Evolutionary conservation across 1,284 basidiomycete species (phyloP).

Genomic region (Naganishia sp.): DNA sequence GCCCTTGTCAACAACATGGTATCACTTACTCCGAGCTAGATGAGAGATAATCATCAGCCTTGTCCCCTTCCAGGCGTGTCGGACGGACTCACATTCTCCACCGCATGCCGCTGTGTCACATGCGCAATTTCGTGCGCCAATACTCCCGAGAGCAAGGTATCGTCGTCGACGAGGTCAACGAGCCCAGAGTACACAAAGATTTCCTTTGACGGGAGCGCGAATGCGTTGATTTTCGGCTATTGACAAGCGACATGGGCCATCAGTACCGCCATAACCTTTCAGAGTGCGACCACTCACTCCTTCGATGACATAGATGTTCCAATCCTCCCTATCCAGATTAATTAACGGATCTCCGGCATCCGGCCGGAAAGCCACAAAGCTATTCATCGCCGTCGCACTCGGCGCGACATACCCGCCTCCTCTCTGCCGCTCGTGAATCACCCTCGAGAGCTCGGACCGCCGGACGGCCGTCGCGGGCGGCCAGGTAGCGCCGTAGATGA

Average conservation of each 20-base stretch:
- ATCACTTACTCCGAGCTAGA: slow-evolving; percentile 49
- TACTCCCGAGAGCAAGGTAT: slow-evolving; percentile 57
- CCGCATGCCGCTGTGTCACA: slow-evolving; percentile 57
- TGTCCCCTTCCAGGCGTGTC: neutral
- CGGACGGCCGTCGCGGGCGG: slow-evolving; percentile 40
- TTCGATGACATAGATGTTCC: slow-evolving; percentile 58
- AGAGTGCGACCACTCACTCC: slow-evolving; percentile 43
- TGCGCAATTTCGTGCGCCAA: slow-evolving; percentile 58
- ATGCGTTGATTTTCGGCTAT: slow-evolving; percentile 57
- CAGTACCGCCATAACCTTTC: neutral
- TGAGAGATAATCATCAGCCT: neutral
- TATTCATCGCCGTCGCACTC: slow-evolving; percentile 50
- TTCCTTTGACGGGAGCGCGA: slow-evolving; percentile 58
- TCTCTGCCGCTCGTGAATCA: slow-evolving; percentile 43
- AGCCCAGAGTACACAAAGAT: slow-evolving; percentile 59
- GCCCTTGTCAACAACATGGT: neutral
- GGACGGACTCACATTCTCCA: slow-evolving; percentile 54
- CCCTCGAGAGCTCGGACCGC: slow-evolving; percentile 37
- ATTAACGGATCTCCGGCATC: slow-evolving; percentile 56
- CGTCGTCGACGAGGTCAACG: slow-evolving; percentile 55
- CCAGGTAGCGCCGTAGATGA: slow-evolving; percentile 54
- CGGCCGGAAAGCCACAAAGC: slow-evolving; percentile 52
- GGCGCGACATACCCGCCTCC: slow-evolving; percentile 41
- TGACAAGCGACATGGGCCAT: neutral
- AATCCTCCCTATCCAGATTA: slow-evolving; percentile 53